A percentile compares a stretch with the other conserved stretches of the same genome.
phyloP scores from a whole-genome alignment of 352 stramenopile genomes.

The Phytopythium kandeliae region DNA sequence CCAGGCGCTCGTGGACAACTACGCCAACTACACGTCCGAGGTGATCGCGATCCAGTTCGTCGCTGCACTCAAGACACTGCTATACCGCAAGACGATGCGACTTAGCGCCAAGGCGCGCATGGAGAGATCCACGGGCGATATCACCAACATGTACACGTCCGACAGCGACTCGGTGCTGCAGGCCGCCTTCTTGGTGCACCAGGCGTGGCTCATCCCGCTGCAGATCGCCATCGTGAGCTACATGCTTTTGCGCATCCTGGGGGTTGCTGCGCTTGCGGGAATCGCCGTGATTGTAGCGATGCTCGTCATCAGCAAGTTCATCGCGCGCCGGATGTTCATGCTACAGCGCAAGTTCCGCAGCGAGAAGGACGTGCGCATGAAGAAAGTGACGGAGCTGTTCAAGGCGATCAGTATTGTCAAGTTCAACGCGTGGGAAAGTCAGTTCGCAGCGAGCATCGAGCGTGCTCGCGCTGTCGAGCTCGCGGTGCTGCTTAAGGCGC shows the following conservation, averaged over 20 bases:
- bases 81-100: slow-evolving; percentile 49
- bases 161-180: slow-evolving; percentile 41
- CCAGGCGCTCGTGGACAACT: slow-evolving; percentile 47
- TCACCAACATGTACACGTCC: slow-evolving; percentile 59
- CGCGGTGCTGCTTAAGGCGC: slow-evolving; percentile 19
- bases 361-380: slow-evolving; percentile 51
- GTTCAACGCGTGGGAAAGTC: slow-evolving; percentile 89
- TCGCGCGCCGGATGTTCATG: slow-evolving; percentile 26
- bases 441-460: slow-evolving; percentile 63
- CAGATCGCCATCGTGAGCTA: slow-evolving; percentile 37
- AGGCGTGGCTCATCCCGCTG: slow-evolving; percentile 55
- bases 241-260: slow-evolving; percentile 41
- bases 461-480: slow-evolving; percentile 26
- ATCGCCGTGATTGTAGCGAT: slow-evolving; percentile 32
- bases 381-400: slow-evolving; percentile 51
- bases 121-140: slow-evolving; percentile 43
- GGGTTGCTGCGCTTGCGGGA: slow-evolving; percentile 27
- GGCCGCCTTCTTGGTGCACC: slow-evolving; percentile 42
- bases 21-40: slow-evolving; percentile 40
- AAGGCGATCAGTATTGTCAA: slow-evolving; percentile 90
- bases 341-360: slow-evolving; percentile 17
- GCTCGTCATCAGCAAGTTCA: slow-evolving; percentile 26
- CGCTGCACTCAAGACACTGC: slow-evolving; percentile 35
- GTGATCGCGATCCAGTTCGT: slow-evolving; percentile 52
- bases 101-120: slow-evolving; percentile 33